Percentiles rank a stretch among this genome's conserved stretches.
These are phyloP conservation scores for Mortierella hygrophila DNA, from an alignment of 192 early-diverging fungal genomes.

Conservation along the genomic window DNA sequence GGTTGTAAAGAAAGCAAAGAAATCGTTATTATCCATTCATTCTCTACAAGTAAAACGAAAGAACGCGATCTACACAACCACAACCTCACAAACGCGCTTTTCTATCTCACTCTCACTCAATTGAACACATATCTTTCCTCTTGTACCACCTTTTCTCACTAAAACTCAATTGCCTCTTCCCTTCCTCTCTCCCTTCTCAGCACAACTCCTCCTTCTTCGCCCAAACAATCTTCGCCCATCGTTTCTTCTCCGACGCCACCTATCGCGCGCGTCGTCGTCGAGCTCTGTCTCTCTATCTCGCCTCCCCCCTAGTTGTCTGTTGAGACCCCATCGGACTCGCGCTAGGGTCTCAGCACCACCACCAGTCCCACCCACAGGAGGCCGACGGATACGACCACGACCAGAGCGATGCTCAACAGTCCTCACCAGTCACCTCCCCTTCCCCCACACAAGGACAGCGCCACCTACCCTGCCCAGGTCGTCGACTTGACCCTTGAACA, in stretches of 20 bases:
- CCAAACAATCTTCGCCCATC: neutral
- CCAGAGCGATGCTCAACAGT: neutral
- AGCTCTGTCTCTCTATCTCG: neutral
- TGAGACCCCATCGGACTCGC: neutral
- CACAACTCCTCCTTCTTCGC: neutral
- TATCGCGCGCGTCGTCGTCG: neutral
- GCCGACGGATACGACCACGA: neutral
- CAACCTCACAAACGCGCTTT: no score
- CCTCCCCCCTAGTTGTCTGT: neutral
- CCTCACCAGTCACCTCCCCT: neutral
- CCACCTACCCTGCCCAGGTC: neutral
- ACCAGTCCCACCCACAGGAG: neutral
- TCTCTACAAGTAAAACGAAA: no score
- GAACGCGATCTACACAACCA: no score
- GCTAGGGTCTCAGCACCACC: neutral
- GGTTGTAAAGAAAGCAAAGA: no score
- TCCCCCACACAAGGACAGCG: neutral
- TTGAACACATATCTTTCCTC: no score
- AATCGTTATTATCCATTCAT: no score
- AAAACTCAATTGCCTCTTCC: neutral
- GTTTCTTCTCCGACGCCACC: neutral
- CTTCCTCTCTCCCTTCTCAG: neutral
- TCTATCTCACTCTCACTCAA: no score
- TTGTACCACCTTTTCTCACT: neutral
- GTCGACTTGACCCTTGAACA: neutral